Percentiles rank a stretch among this genome's conserved stretches.
Evolutionary conservation across 192 early-diverging fungal species (phyloP).

Genomic region (Coemansia sp.): DNA sequence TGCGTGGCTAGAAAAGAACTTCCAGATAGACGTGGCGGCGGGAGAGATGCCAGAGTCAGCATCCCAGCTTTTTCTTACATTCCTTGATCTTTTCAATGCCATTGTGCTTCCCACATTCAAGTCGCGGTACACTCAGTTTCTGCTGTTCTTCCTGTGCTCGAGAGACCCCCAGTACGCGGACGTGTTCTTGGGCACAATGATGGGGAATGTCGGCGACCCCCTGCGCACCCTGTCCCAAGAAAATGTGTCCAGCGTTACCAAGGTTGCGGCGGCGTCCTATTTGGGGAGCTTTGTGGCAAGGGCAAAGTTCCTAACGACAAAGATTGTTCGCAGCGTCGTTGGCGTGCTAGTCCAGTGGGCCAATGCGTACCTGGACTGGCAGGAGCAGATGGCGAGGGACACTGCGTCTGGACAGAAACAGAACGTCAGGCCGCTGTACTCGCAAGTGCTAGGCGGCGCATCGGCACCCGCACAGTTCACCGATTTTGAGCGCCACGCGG

Average conservation of each 20-base stretch:
- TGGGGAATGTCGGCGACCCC: constrained; percentile 55
- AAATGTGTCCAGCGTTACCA: constrained; percentile 62
- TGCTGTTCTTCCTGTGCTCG: constrained; percentile 80
- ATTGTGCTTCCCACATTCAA: constrained; percentile 82
- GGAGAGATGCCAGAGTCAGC: constrained; percentile 30
- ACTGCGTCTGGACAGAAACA: background rate
- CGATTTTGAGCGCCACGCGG: constrained; percentile 66
- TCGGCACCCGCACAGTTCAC: constrained; percentile 8
- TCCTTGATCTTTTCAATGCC: constrained; percentile 78
- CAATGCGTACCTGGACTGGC: constrained; percentile 63
- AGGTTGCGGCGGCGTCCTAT: constrained; percentile 80
- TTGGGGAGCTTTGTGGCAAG: constrained; percentile 85
- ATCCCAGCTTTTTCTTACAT: constrained; percentile 61
- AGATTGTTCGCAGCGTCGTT: constrained; percentile 64
- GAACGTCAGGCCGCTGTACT: constrained; percentile 5
- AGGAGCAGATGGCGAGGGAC: constrained; percentile 54
- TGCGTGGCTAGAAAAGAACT: constrained; percentile 56
- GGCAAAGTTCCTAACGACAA: constrained; percentile 70
- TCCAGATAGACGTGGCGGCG: constrained; percentile 17
- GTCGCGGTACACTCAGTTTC: constrained; percentile 88
- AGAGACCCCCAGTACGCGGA: constrained; percentile 69
- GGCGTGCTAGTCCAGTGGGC: constrained; percentile 70
- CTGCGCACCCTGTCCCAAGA: constrained; percentile 46
- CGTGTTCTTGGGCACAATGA: constrained; percentile 75
- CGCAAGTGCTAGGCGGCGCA: background rate